A percentile compares a stretch with the other conserved stretches of the same genome.
These are phyloP conservation scores for Coniochaeta sp. DNA, from an alignment of 2,329 filamentous ascomycete species.

Conservation along the genomic window DNA sequence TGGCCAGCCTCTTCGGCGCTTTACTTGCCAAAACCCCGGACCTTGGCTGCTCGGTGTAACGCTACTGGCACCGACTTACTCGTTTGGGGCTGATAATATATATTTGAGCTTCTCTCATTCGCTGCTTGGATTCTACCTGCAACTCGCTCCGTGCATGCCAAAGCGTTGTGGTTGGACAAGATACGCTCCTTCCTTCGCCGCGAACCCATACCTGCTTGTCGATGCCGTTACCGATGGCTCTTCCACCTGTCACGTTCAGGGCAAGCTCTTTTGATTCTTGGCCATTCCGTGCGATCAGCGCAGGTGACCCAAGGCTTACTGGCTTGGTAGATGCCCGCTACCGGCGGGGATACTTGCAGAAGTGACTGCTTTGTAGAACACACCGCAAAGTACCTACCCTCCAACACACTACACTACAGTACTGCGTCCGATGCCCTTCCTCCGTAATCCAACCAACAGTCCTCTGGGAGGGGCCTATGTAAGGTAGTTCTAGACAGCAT, in stretches of 20 bases:
- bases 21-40: not conserved
- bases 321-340: not conserved
- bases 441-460: conserved; percentile 2
- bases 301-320: not conserved
- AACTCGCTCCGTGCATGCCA: conserved; percentile 5
- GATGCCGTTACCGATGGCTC: not conserved
- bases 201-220: not conserved
- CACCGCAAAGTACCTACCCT: not conserved
- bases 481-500: too few species aligned
- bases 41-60: not conserved
- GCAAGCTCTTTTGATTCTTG: not conserved
- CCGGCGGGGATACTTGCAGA: not conserved
- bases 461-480: not conserved
- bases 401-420: not conserved
- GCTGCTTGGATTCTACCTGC: conserved; percentile 6
- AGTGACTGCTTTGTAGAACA: not conserved
- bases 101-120: not conserved
- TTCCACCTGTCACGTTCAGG: not conserved
- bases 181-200: conserved; percentile 21
- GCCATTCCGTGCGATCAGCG: not conserved
- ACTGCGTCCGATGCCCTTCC: not conserved
- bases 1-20: not conserved
- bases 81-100: not conserved
- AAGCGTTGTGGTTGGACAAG: conserved; percentile 30
- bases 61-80: not conserved